Evolutionary conservation across 106 monocot species (phyloP), one percentile per base, ranked within the genome.

Genomic region (Phalaenopsis equestris): DNA sequence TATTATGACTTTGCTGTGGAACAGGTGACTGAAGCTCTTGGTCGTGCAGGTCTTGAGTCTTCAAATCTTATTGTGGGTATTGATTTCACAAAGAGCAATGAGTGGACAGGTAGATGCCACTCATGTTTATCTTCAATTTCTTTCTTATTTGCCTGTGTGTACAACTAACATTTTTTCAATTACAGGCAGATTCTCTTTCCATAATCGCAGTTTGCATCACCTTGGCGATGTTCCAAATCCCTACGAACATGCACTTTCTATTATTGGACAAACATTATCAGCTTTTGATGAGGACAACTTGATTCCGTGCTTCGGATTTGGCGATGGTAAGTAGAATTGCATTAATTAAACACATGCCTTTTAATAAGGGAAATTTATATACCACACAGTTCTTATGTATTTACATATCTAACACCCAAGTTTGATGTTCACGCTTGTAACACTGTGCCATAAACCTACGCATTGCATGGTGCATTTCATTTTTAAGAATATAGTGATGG

Each of bases 71-170:
- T 95, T 80, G 88, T 94, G 75, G 94, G 94, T 16, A 84, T 94
- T 72, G 91, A 94, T 83, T 94, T 94, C 75, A 94, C 94, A 37
- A 94, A 94, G 82, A 94, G 94, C 87, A 94, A 94, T 75, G 92
- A 94, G 75, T 94, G 94, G 94, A 92, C 91, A 85, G 94, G 94
- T 93, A 79, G 39, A 38, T 80, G 14, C 55, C 9, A 38, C 46
- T 55, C 42, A 46, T 64, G 49, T 56, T 75, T 24, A 17, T 75
- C 49, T 9, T 15, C 15, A 43, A 80, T 5, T 23, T 61, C 49
- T 80, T 41, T 24, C 67, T 47, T 68, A 15, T n/a, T 58, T 46
- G 8, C 8, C 43, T 49, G 8, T 7, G 36, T 55, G 5, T 19
- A 12, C 9, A 79, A 23, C 41, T 67, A 42, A 79, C 21, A 75